phyloP scores from a whole-genome alignment of 352 stramenopile species.

The Globisporangium acanthophoron region DNA sequence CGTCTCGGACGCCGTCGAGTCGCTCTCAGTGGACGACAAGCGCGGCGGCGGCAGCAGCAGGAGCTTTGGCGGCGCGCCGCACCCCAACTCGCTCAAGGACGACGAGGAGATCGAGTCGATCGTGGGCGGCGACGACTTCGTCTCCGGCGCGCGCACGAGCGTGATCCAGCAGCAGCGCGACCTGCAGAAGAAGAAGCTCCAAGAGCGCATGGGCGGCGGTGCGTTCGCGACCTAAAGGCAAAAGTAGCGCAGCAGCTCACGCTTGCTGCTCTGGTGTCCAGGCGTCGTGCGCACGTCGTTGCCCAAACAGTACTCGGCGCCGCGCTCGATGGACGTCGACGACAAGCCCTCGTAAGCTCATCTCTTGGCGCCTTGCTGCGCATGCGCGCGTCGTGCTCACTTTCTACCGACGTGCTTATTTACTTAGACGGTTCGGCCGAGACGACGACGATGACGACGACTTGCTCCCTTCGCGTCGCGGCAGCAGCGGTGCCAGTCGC shows the following conservation, averaged over 20 bases:
- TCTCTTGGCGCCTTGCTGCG: background rate
- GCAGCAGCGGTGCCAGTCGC: constrained; percentile 16
- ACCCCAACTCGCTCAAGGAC: constrained; percentile 77
- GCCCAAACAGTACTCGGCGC: constrained; percentile 74
- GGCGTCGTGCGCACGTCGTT: constrained; percentile 69
- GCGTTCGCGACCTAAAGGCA: background rate
- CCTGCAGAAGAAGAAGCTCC: constrained; percentile 84
- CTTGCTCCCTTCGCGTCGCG: constrained; percentile 19
- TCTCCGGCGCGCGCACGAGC: constrained; percentile 57
- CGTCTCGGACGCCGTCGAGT: constrained; percentile 56
- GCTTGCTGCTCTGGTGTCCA: constrained; percentile 12
- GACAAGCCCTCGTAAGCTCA: constrained; percentile 72
- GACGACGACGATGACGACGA: constrained; percentile 66
- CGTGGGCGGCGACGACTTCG: constrained; percentile 42
- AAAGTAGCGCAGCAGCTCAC: background rate
- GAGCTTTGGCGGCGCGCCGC: constrained; percentile 22
- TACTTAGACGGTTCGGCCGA: constrained; percentile 57
- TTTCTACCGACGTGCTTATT: background rate
- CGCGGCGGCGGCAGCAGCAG: constrained; percentile 16
- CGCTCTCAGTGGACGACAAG: constrained; percentile 55
- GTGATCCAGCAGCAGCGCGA: constrained; percentile 85
- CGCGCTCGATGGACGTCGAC: constrained; percentile 65
- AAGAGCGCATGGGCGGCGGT: constrained; percentile 79
- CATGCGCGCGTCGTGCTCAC: background rate
- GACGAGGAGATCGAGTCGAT: constrained; percentile 67